phyloP scores from a whole-genome alignment of 306 rosid genomes.

The Ceratonia siliqua region DNA sequence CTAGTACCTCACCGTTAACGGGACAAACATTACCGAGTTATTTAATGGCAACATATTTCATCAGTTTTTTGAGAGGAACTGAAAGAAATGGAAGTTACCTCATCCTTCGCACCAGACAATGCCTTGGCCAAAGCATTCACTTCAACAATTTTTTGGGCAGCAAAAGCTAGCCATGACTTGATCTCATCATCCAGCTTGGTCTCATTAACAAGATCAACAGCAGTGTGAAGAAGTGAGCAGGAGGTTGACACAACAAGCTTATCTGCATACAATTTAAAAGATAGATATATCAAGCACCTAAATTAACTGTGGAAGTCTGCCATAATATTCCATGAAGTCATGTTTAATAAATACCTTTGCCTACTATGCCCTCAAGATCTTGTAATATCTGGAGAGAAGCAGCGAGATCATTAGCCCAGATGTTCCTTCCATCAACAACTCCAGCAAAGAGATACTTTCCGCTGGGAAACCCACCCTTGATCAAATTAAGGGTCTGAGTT shows the following conservation, averaged over 20 bases:
- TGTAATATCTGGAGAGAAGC: slow-evolving; percentile 57
- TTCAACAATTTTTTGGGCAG: slow-evolving; percentile 87
- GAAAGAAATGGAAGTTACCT: slow-evolving; percentile 43
- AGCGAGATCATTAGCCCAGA: slow-evolving; percentile 84
- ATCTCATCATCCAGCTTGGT: slow-evolving; percentile 80
- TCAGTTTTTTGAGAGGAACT: neutral
- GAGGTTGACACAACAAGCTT: slow-evolving; percentile 90
- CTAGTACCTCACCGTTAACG: neutral
- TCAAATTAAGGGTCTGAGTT: slow-evolving; percentile 60
- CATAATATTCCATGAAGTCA: slow-evolving; percentile 11
- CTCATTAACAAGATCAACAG: slow-evolving; percentile 87
- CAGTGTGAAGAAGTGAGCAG: slow-evolving; percentile 88
- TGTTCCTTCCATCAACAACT: slow-evolving; percentile 90
- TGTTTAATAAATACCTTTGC: slow-evolving; percentile 59
- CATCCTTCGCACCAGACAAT: slow-evolving; percentile 68
- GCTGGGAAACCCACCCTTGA: slow-evolving; percentile 68
- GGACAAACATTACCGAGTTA: neutral
- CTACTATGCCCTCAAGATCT: slow-evolving; percentile 62
- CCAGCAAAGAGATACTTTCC: slow-evolving; percentile 88
- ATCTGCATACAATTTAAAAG: slow-evolving; percentile 41
- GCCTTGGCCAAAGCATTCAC: slow-evolving; percentile 93
- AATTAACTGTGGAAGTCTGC: neutral
- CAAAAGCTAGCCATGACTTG: slow-evolving; percentile 90
- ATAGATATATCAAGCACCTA: slow-evolving; percentile 6
- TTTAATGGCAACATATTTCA: neutral